Evolutionary conservation across 306 rosid species (phyloP).

Genomic region (Begonia fuchsioides): DNA sequence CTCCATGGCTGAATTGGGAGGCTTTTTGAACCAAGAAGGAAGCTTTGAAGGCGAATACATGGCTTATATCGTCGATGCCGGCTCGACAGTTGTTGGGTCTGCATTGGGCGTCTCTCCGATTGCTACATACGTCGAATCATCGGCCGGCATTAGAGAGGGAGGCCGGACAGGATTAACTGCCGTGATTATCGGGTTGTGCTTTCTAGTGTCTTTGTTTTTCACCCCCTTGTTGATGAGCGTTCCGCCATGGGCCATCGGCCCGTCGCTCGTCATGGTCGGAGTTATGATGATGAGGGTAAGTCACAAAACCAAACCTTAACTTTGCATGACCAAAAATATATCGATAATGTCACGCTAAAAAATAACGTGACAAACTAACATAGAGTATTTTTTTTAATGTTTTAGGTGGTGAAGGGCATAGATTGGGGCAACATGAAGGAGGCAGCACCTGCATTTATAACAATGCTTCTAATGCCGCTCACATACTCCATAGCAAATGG

Average conservation of each 20-base stretch:
- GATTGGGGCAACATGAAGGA: constrained; percentile 55
- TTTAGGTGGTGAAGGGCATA: constrained; percentile 62
- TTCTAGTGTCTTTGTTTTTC: constrained; percentile 58
- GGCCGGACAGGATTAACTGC: constrained; percentile 85
- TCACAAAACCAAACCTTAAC: no score
- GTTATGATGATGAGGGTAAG: constrained; percentile 67
- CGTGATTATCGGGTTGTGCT: constrained; percentile 44
- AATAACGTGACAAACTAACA: no score
- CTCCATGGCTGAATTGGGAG: constrained; percentile 81
- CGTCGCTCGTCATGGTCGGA: constrained; percentile 86
- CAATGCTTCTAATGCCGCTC: constrained; percentile 75
- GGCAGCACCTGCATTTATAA: constrained; percentile 68
- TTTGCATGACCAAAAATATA: no score
- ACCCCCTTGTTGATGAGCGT: constrained; percentile 66
- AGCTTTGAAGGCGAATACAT: constrained; percentile 77
- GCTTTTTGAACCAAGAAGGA: constrained; percentile 47
- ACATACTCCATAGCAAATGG: constrained; percentile 88
- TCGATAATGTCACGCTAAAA: no score
- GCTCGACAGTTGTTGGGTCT: constrained; percentile 51
- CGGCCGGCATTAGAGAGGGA: constrained; percentile 78
- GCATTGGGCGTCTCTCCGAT: constrained; percentile 51
- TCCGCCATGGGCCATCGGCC: constrained; percentile 95
- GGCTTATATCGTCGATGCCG: constrained; percentile 77
- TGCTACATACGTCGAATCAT: constrained; percentile 68
- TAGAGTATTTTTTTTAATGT: no score